phyloP scores from a whole-genome alignment of 2,329 filamentous ascomycete genomes.

The Aspergillus fischeri region DNA sequence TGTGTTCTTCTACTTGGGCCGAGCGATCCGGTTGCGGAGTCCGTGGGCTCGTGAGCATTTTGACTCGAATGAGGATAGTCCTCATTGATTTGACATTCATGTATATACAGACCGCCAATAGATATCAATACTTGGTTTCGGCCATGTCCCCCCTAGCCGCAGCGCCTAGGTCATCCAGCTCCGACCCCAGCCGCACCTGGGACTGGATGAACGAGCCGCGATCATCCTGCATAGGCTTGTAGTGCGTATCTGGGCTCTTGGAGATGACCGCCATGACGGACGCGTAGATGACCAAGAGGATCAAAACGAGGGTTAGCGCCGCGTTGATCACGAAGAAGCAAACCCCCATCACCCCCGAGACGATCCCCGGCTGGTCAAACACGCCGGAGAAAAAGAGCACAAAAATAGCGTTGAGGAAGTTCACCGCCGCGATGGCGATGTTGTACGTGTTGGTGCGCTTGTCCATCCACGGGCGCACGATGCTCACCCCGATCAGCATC shows the following conservation, averaged over 20 bases:
- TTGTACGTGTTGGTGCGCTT: constrained; percentile 97
- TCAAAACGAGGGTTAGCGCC: constrained; percentile 71
- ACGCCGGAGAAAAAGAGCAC: constrained; percentile 81
- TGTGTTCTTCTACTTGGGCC: constrained; percentile 35
- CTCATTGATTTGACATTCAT: constrained; percentile 13
- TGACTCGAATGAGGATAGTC: constrained; percentile 22
- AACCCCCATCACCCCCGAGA: constrained; percentile 82
- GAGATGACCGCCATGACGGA: constrained; percentile 75
- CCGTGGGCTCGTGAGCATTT: constrained; percentile 29
- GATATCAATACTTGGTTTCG: neutral
- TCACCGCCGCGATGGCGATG: constrained; percentile 82
- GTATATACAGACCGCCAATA: neutral
- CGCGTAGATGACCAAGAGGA: constrained; percentile 74
- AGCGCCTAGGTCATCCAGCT: constrained; percentile 82
- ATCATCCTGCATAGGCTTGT: constrained; percentile 93
- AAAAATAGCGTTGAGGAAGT: constrained; percentile 87
- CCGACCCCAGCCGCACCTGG: constrained; percentile 65
- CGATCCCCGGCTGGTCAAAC: constrained; percentile 76
- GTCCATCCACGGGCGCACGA: constrained; percentile 93
- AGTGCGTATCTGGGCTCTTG: constrained; percentile 89
- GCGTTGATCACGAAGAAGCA: constrained; percentile 86
- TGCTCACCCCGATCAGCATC: constrained; percentile 71
- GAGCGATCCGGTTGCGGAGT: constrained; percentile 18
- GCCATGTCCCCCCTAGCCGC: neutral
- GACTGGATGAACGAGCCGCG: constrained; percentile 96